These are phyloP conservation scores for Cornus kousa DNA, from an alignment of 148 eudicot genomes.

Conservation along the genomic window DNA sequence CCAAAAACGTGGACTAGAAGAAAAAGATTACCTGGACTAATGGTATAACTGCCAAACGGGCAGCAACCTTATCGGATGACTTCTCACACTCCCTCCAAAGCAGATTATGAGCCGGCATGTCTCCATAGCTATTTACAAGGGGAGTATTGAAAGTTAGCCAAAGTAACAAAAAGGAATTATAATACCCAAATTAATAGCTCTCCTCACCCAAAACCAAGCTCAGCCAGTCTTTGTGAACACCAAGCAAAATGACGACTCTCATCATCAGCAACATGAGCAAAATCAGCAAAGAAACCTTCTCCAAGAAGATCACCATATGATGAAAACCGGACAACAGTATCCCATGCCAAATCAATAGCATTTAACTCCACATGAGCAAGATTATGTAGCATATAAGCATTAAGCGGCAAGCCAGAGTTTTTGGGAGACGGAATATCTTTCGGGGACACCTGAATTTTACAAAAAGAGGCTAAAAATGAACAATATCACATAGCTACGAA, in stretches of 20 bases:
- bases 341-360: constrained; percentile 97
- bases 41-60: constrained; percentile 86
- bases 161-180: neutral
- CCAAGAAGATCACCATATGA: constrained; percentile 67
- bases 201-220: constrained; percentile 80
- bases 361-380: constrained; percentile 98
- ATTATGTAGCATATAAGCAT: constrained; percentile 93
- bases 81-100: constrained; percentile 96
- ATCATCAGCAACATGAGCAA: constrained; percentile 97
- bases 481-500: constrained; percentile 1
- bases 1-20: neutral
- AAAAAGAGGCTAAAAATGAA: constrained; percentile 7
- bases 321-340: constrained; percentile 92
- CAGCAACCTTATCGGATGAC: constrained; percentile 77
- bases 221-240: constrained; percentile 86
- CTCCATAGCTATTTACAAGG: constrained; percentile 64
- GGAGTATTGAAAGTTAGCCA: constrained; percentile 1
- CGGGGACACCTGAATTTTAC: constrained; percentile 59
- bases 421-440: constrained; percentile 83
- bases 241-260: constrained; percentile 98
- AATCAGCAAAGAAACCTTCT: constrained; percentile 79
- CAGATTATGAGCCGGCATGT: constrained; percentile 93
- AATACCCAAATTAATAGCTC: neutral
- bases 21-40: constrained; percentile 70
- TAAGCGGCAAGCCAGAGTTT: constrained; percentile 79